Percentiles rank a stretch among this genome's conserved stretches.
These are phyloP conservation scores for Phytopythium oedochilum DNA, from an alignment of 352 stramenopile species.

Conservation along the genomic window DNA sequence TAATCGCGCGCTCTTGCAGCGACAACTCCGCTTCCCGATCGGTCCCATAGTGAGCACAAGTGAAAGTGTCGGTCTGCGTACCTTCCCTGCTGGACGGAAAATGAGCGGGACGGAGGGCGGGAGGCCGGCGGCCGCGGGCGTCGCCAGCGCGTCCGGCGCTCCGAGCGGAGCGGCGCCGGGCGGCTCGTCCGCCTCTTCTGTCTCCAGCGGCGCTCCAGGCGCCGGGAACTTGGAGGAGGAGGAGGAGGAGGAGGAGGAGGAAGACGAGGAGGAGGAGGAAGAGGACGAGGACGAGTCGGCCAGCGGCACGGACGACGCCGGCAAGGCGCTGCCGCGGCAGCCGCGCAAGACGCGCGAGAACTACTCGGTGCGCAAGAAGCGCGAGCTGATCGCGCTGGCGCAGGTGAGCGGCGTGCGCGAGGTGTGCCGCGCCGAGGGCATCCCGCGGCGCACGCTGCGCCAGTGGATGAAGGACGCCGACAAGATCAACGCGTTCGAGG, in stretches of 20 bases:
- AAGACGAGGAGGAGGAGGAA: not conserved
- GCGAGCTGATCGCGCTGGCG: constrained; percentile 34
- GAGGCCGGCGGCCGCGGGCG: not conserved
- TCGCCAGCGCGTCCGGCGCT: constrained; percentile 1
- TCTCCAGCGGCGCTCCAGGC: not conserved
- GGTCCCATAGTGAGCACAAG: not conserved
- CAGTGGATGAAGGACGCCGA: constrained; percentile 40
- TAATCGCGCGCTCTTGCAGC: constrained; percentile 2
- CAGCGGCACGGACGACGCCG: not conserved
- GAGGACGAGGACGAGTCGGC: not conserved
- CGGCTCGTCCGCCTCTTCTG: not conserved
- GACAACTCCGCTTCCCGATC: not conserved
- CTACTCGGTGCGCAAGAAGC: constrained; percentile 42
- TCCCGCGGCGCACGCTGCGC: constrained; percentile 30
- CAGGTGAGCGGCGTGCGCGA: constrained; percentile 28
- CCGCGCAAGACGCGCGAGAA: constrained; percentile 22
- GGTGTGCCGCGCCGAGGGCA: constrained; percentile 29
- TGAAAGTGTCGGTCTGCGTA: not conserved
- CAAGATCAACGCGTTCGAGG: constrained; percentile 37
- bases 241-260: not conserved
- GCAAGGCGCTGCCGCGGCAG: not conserved
- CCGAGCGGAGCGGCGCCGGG: not conserved
- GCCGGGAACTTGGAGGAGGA: constrained; percentile 6
- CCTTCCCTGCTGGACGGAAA: not conserved
- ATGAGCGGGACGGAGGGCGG: not conserved